phyloP scores from a whole-genome alignment of 495 filamentous ascomycete species.

The Daldinia concentrica region DNA sequence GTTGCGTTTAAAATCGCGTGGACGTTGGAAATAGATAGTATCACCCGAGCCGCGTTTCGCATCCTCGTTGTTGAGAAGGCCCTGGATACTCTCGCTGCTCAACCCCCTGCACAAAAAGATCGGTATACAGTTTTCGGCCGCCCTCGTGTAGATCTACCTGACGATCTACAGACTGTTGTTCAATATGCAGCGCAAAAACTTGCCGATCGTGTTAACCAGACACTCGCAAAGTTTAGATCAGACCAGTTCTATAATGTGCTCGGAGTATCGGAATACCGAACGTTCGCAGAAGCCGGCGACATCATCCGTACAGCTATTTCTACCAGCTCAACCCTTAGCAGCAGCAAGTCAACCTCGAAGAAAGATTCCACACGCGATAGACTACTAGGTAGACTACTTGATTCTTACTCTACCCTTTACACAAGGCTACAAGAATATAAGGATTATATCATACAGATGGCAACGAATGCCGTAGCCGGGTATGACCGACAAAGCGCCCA shows the following conservation, averaged over 20 bases:
- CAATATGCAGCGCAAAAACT: constrained; percentile 45
- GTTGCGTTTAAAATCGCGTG: constrained; percentile 54
- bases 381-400: neutral
- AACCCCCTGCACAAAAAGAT: neutral
- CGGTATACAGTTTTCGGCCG: constrained; percentile 40
- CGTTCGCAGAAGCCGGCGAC: constrained; percentile 15
- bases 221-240: constrained; percentile 15
- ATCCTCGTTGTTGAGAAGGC: constrained; percentile 57
- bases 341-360: neutral
- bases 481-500: neutral
- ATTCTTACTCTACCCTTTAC: constrained; percentile 62
- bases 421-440: constrained; percentile 32
- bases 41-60: constrained; percentile 52
- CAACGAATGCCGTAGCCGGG: constrained; percentile 9
- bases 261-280: constrained; percentile 28
- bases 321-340: neutral
- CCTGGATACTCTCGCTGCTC: constrained; percentile 35
- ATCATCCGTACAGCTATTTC: constrained; percentile 1
- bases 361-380: neutral
- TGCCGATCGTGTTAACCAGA: constrained; percentile 31
- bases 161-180: constrained; percentile 44
- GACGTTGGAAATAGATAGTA: constrained; percentile 46
- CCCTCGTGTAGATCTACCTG: constrained; percentile 34
- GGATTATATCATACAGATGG: constrained; percentile 10
- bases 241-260: constrained; percentile 20